Evolutionary conservation across 345 rosid genomes (phyloP).

Genomic region (Eucalyptus cloeziana): DNA sequence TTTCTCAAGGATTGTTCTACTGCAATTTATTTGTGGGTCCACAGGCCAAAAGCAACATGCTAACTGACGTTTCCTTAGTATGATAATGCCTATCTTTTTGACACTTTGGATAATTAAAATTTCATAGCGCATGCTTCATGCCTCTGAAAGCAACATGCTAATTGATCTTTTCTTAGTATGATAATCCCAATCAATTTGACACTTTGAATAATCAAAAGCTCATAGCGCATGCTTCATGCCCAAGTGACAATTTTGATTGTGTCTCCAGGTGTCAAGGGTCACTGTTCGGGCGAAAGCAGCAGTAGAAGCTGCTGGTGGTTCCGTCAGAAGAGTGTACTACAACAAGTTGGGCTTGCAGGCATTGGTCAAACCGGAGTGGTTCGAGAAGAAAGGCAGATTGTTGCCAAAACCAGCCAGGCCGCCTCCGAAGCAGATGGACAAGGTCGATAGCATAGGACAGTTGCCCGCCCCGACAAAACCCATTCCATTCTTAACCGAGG

Average conservation of each 20-base stretch:
- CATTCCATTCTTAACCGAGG: conserved; percentile 45
- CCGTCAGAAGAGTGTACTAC: conserved; percentile 86
- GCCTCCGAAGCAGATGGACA: conserved; percentile 79
- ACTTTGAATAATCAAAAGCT: not conserved
- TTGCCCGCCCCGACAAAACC: conserved; percentile 86
- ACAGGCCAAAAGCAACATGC: not conserved
- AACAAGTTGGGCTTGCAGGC: conserved; percentile 83
- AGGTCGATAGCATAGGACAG: conserved; percentile 93
- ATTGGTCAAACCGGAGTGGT: conserved; percentile 86
- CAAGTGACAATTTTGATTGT: not conserved
- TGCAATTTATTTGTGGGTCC: not conserved
- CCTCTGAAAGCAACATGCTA: not conserved
- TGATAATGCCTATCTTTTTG: not conserved
- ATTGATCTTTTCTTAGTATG: not conserved
- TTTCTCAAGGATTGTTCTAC: not conserved
- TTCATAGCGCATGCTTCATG: not conserved
- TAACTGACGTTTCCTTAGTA: not conserved
- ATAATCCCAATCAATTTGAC: not conserved
- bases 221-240: not conserved
- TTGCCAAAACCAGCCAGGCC: conserved; percentile 89
- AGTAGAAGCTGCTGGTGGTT: conserved; percentile 87
- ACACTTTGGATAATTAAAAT: not conserved
- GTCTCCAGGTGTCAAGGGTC: conserved; percentile 68
- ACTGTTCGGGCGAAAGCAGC: conserved; percentile 85
- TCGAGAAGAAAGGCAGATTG: conserved; percentile 90